A percentile compares a stretch with the other conserved stretches of the same genome.
These are phyloP conservation scores for Podospora pseudopauciseta DNA, from an alignment of 495 filamentous ascomycete genomes.

Conservation along the genomic window DNA sequence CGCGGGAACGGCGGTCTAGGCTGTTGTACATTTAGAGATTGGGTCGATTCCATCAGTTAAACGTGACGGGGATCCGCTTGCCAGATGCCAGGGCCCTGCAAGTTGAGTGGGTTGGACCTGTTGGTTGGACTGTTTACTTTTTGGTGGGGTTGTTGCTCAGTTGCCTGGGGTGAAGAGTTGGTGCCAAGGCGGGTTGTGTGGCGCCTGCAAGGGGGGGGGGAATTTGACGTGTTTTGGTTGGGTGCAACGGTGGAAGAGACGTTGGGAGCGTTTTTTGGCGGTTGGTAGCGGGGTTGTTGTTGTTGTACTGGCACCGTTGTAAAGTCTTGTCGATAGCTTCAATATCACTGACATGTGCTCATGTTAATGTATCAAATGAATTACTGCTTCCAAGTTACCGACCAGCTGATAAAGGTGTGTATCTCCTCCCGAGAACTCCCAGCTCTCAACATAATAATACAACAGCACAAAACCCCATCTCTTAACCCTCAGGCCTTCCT, in stretches of 20 bases:
- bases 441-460: background rate
- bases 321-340: background rate
- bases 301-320: background rate
- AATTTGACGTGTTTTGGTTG: background rate
- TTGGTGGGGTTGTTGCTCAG: conserved; percentile 17
- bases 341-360: background rate
- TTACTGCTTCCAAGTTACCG: too few relatives aligned
- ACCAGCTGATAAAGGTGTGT: too few relatives aligned
- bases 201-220: background rate
- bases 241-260: background rate
- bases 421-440: too few relatives aligned
- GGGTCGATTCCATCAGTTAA: too few relatives aligned
- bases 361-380: too few relatives aligned
- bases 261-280: too few relatives aligned
- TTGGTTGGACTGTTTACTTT: conserved; percentile 15
- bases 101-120: background rate
- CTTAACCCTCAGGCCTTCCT: conserved; percentile 16
- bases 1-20: conserved; percentile 34
- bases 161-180: conserved; percentile 27
- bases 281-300: too few relatives aligned
- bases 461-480: background rate
- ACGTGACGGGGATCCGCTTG: background rate
- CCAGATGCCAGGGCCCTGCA: background rate
- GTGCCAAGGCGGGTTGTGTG: background rate
- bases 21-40: conserved; percentile 34